Percentiles rank a stretch among this genome's conserved stretches.
These are phyloP conservation scores for Tricholoma flavovirens DNA, from an alignment of 768 basidiomycete genomes.

Conservation along the genomic window DNA sequence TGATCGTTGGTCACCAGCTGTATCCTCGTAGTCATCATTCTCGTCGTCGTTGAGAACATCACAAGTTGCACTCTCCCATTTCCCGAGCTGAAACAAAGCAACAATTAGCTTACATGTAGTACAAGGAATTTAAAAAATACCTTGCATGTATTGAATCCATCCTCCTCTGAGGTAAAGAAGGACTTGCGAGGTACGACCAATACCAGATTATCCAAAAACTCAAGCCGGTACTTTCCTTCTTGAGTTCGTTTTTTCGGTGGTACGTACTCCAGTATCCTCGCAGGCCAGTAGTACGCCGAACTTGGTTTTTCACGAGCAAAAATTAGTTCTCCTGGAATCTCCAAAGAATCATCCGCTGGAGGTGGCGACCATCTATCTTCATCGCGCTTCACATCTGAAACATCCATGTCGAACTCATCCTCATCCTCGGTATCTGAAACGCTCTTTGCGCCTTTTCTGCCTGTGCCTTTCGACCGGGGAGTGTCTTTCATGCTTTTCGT, in stretches of 20 bases:
- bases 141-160: slow-evolving; percentile 58
- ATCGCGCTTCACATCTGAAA: slow-evolving; percentile 6
- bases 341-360: slow-evolving; percentile 40
- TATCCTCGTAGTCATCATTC: slow-evolving; percentile 28
- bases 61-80: slow-evolving; percentile 42
- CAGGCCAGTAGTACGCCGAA: slow-evolving; percentile 59
- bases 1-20: slow-evolving; percentile 24
- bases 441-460: slow-evolving; percentile 22
- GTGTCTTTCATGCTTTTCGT: slow-evolving; percentile 1
- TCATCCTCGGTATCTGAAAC: slow-evolving; percentile 10
- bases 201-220: slow-evolving; percentile 51
- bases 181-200: slow-evolving; percentile 38
- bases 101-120: not conserved
- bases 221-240: slow-evolving; percentile 42
- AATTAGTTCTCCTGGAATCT: slow-evolving; percentile 65
- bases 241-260: slow-evolving; percentile 32
- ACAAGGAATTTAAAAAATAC: slow-evolving; percentile 23
- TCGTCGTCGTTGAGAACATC: slow-evolving; percentile 34
- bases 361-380: slow-evolving; percentile 34
- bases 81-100: slow-evolving; percentile 41
- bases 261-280: slow-evolving; percentile 47
- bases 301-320: slow-evolving; percentile 41
- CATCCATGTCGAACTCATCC: slow-evolving; percentile 2
- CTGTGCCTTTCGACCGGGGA: slow-evolving; percentile 2
- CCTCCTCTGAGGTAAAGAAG: slow-evolving; percentile 56